These are phyloP conservation scores for Paxillus involutus DNA, from an alignment of 768 basidiomycete species.

Conservation along the genomic window DNA sequence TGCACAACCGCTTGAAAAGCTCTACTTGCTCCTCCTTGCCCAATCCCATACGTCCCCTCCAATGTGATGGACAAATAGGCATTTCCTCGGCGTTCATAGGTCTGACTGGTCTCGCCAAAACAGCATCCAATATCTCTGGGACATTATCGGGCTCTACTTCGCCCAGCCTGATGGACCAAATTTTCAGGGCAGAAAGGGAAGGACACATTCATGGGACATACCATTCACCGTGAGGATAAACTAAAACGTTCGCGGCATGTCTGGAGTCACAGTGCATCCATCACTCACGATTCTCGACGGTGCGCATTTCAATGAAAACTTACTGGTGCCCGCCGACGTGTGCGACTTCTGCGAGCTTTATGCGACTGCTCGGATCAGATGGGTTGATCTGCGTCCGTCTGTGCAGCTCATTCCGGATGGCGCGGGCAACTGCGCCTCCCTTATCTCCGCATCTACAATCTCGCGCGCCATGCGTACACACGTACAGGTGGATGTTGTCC, in stretches of 20 bases:
- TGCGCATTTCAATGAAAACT: slow-evolving; percentile 24
- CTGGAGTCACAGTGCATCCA: slow-evolving; percentile 34
- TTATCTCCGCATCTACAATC: slow-evolving; percentile 79
- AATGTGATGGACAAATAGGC: slow-evolving; percentile 49
- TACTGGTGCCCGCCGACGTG: slow-evolving; percentile 88
- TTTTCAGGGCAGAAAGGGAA: background rate
- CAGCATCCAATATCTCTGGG: slow-evolving; percentile 47
- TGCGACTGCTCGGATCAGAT: slow-evolving; percentile 32
- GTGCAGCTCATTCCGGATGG: slow-evolving; percentile 53
- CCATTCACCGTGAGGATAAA: slow-evolving; percentile 77
- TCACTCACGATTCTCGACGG: background rate
- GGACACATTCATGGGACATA: slow-evolving; percentile 29
- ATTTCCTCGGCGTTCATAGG: slow-evolving; percentile 29
- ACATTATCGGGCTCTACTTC: slow-evolving; percentile 57
- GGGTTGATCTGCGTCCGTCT: slow-evolving; percentile 32
- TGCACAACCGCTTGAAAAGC: slow-evolving; percentile 25
- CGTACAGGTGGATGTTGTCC: slow-evolving; percentile 49
- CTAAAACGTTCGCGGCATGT: slow-evolving; percentile 66
- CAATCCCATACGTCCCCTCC: slow-evolving; percentile 75
- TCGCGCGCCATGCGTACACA: slow-evolving; percentile 77
- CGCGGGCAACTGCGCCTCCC: slow-evolving; percentile 55
- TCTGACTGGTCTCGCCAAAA: slow-evolving; percentile 32
- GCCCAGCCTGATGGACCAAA: slow-evolving; percentile 53
- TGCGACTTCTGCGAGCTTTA: slow-evolving; percentile 59
- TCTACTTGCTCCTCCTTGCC: slow-evolving; percentile 55